phyloP scores from a whole-genome alignment of 495 filamentous ascomycete genomes.

The Neurospora tetraspora region DNA sequence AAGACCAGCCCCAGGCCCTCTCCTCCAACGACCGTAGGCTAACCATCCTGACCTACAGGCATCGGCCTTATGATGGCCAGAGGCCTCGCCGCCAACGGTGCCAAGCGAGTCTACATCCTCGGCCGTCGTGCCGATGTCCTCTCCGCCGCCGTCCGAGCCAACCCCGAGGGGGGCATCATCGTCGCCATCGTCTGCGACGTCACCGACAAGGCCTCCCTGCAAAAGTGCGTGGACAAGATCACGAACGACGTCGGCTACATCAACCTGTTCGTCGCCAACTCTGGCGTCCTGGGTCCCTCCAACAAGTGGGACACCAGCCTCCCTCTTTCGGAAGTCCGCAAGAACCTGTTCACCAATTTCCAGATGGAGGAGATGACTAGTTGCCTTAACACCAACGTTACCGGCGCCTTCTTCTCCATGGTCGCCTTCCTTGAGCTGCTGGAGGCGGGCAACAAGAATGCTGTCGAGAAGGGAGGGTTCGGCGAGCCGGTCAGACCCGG shows the following conservation, averaged over 20 bases:
- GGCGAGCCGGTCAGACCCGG: constrained; percentile 12
- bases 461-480: constrained; percentile 30
- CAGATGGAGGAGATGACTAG: constrained; percentile 42
- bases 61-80: constrained; percentile 57
- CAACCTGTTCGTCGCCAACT: constrained; percentile 57
- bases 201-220: constrained; percentile 50
- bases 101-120: constrained; percentile 57
- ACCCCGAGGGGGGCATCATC: constrained; percentile 25
- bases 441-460: constrained; percentile 48
- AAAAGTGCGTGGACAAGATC: constrained; percentile 43
- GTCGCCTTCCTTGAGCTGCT: constrained; percentile 57
- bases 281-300: constrained; percentile 37
- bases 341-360: constrained; percentile 27
- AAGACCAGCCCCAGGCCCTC: too few relatives aligned
- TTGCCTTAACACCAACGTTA: constrained; percentile 48
- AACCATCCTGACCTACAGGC: constrained; percentile 26
- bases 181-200: constrained; percentile 55
- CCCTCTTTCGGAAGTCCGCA: constrained; percentile 30
- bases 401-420: constrained; percentile 50
- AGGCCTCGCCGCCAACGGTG: constrained; percentile 54
- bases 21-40: too few relatives aligned
- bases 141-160: constrained; percentile 18
- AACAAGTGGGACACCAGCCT: constrained; percentile 23
- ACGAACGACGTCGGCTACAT: constrained; percentile 35
- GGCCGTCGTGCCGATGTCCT: constrained; percentile 48